Evolutionary conservation across 2,329 filamentous ascomycete genomes (phyloP), one percentile per base, ranked within the genome.

Genomic region (Dothistroma pini): DNA sequence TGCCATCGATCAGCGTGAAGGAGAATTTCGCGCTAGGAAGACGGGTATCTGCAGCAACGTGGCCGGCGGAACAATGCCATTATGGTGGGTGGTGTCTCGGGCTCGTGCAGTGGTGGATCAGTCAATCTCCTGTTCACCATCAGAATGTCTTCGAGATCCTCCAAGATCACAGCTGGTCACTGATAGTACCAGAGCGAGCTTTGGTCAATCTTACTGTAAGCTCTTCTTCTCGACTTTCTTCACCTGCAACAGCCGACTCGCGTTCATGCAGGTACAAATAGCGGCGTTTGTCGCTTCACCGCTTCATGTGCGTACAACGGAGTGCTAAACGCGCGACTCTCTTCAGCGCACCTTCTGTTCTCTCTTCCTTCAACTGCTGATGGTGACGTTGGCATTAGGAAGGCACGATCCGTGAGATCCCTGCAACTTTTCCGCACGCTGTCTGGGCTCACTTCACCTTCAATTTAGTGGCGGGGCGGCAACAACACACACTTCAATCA

Each of bases 61-160:
- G 44, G 14, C 16, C 21, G 19, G 32, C 31, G 11, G 16, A 21
- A 63, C 54, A 65, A 62, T 58, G 59, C 53, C 52, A 53, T 61
- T 61, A 53, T 65, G 31, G 38, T 57, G 56, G 31, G 52, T 35
- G 21, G 35, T 38, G 59, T 60, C 50, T 66, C 64, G 62, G 62
- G 56, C 62, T 41, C 35, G 29, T 60, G 59, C 66, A 58, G 57
- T 44, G 31, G 19, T 52, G 56, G 48, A n/a, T 5, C 16, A n/a
- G 5, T 14, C 41, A 44, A n/a, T 14, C 41, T 44, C n/a, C 14
- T 44, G 8, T 9, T 44, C 16, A 19, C 41, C 14, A 19, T 16
- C 14, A 14, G 5, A 16, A 19, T 44, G 47, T 12, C 22, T n/a
- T 5, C n/a, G 38, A 56, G 11, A 1, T 38, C 22, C 19, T 54